phyloP scores from a whole-genome alignment of 257 asterid species.

The Cordia subcordata region DNA sequence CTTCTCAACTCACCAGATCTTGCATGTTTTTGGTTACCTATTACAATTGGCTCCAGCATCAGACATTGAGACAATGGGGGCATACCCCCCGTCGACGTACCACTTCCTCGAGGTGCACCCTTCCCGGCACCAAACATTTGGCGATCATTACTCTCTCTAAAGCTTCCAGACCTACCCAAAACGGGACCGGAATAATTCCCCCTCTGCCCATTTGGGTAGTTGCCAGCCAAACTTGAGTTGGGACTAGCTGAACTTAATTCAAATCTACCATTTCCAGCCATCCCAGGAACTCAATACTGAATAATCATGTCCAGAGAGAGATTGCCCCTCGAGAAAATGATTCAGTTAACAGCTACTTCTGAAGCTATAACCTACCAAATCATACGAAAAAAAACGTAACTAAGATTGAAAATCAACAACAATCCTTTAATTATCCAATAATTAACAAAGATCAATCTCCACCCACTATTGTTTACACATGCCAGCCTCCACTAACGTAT shows the following conservation, averaged over 20 bases:
- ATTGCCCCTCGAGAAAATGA: slow-evolving; percentile 13
- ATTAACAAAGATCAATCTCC: no score
- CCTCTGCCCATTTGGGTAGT: slow-evolving; percentile 65
- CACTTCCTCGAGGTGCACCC: slow-evolving; percentile 54
- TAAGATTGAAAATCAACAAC: no score
- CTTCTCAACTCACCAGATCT: slow-evolving; percentile 69
- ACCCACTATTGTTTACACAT: no score
- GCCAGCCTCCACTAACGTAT: no score
- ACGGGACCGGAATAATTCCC: slow-evolving; percentile 53
- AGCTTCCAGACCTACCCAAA: slow-evolving; percentile 73
- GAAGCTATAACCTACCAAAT: no score
- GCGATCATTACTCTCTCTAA: slow-evolving; percentile 66
- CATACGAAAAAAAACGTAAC: no score
- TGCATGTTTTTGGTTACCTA: slow-evolving; percentile 48
- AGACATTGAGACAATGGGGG: slow-evolving; percentile 66
- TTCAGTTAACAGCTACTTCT: slow-evolving; percentile 11
- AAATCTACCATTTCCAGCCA: slow-evolving; percentile 82
- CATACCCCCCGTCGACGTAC: slow-evolving; percentile 45
- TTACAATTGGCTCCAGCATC: slow-evolving; percentile 58
- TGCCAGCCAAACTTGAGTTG: slow-evolving; percentile 58
- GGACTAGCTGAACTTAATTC: slow-evolving; percentile 71
- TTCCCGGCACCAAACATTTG: slow-evolving; percentile 56
- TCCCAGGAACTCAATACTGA: slow-evolving; percentile 24
- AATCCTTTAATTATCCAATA: no score
- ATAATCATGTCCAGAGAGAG: slow-evolving; percentile 31